phyloP scores from a whole-genome alignment of 352 stramenopile genomes.

The Plasmopara viticola region DNA sequence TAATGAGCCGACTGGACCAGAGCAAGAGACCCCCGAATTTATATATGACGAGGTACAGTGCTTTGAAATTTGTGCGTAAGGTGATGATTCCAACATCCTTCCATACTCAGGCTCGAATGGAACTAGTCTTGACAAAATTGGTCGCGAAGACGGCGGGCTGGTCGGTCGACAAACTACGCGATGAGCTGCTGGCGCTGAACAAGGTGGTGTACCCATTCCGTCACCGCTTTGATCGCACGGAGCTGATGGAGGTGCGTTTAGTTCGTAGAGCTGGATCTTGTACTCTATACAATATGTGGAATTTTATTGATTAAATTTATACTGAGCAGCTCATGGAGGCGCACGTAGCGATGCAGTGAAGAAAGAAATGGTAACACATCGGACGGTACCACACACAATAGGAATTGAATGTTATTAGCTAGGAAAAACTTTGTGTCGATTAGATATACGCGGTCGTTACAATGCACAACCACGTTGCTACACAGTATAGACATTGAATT shows the following conservation, averaged over 20 bases:
- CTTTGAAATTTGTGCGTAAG: background rate
- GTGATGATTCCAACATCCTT: background rate
- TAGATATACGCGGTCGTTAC: no score
- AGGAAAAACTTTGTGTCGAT: no score
- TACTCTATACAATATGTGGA: background rate
- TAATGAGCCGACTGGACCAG: constrained; percentile 16
- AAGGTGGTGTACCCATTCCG: constrained; percentile 64
- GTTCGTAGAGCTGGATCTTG: background rate
- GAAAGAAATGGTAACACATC: background rate
- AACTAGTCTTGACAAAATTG: constrained; percentile 32
- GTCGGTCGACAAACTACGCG: constrained; percentile 67
- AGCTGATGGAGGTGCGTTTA: constrained; percentile 55
- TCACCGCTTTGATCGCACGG: constrained; percentile 48
- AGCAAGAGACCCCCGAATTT: constrained; percentile 37
- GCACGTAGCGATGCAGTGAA: constrained; percentile 16
- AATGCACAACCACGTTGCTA: no score
- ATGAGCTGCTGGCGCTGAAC: constrained; percentile 63
- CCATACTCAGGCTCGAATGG: constrained; percentile 43
- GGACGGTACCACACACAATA: no score
- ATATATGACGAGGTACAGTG: constrained; percentile 76
- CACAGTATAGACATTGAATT: no score
- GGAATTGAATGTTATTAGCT: no score
- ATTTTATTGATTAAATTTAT: constrained; percentile 5
- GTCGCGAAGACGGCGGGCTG: constrained; percentile 56
- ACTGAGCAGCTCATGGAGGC: constrained; percentile 19